Evolutionary conservation across 805 yeast species (phyloP).

Genomic region (Ogataea saltuana): DNA sequence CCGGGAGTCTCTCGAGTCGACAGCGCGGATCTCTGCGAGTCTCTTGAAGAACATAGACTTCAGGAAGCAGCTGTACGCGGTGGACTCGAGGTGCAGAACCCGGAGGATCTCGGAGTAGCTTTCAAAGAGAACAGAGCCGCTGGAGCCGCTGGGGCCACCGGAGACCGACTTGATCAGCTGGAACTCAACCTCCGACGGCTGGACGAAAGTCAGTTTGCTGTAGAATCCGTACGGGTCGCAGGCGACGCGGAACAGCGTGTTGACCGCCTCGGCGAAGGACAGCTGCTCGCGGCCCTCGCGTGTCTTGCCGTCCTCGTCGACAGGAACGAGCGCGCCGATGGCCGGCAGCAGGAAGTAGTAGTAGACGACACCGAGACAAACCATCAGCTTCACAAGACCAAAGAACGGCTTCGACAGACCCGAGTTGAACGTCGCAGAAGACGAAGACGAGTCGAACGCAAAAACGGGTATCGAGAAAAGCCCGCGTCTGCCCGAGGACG

Average conservation of each 20-base stretch:
- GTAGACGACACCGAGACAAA: constrained; percentile 25
- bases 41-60: constrained; percentile 27
- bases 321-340: constrained; percentile 6
- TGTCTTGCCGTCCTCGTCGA: constrained; percentile 9
- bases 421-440: constrained; percentile 21
- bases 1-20: constrained; percentile 2
- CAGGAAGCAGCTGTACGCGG: constrained; percentile 21
- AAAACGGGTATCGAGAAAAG: constrained; percentile 35
- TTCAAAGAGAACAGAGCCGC: neutral
- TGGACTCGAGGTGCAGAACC: constrained; percentile 10
- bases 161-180: constrained; percentile 14
- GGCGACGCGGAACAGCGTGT: constrained; percentile 7
- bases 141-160: no score
- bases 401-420: constrained; percentile 27
- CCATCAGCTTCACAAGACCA: constrained; percentile 30
- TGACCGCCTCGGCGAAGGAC: constrained; percentile 8
- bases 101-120: constrained; percentile 12
- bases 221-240: constrained; percentile 21
- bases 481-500: constrained; percentile 25
- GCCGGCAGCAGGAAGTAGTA: constrained; percentile 23
- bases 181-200: constrained; percentile 18
- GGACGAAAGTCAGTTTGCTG: constrained; percentile 12
- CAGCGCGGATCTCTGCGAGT: constrained; percentile 13
- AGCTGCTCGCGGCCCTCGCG: constrained; percentile 2
- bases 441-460: constrained; percentile 25